These are phyloP conservation scores for Hypoxylon sp. DNA, from an alignment of 2,329 filamentous ascomycete genomes.

Conservation along the genomic window DNA sequence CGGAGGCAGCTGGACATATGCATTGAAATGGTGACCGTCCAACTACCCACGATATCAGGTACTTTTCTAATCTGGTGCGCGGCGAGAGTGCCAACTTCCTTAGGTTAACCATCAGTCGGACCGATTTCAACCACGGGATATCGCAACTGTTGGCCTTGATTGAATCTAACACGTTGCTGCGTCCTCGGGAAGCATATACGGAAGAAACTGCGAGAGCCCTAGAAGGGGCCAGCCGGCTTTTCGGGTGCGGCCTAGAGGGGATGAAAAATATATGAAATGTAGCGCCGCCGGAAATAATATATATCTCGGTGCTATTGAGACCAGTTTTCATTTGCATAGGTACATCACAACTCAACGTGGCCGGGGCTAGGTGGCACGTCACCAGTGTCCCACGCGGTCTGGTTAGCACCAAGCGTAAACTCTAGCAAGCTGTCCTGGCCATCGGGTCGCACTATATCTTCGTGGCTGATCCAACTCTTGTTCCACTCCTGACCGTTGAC, in stretches of 20 bases:
- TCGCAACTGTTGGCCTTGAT: not conserved
- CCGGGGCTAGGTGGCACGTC: conserved; percentile 61
- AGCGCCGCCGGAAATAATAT: no score
- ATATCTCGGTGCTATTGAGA: not conserved
- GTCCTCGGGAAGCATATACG: not conserved
- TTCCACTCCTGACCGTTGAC: conserved; percentile 65
- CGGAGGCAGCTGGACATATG: not conserved
- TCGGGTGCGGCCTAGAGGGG: not conserved
- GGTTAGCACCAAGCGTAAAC: conserved; percentile 59
- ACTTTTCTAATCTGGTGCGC: conserved; percentile 13
- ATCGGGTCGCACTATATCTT: conserved; percentile 57
- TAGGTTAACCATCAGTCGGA: not conserved
- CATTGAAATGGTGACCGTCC: not conserved
- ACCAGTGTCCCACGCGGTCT: conserved; percentile 61
- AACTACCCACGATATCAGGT: not conserved
- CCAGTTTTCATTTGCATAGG: not conserved
- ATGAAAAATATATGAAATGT: no score
- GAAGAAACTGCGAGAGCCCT: not conserved
- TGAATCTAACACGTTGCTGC: conserved; percentile 10
- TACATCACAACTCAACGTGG: conserved; percentile 30
- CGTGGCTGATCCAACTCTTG: conserved; percentile 68
- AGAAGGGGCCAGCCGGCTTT: conserved; percentile 4
- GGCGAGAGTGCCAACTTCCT: not conserved
- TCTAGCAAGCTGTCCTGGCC: conserved; percentile 60
- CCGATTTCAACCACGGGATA: not conserved